Conservation (phyloP, 768 basidiomycete genomes). For the Neoboletus brunneissimus region DNA sequence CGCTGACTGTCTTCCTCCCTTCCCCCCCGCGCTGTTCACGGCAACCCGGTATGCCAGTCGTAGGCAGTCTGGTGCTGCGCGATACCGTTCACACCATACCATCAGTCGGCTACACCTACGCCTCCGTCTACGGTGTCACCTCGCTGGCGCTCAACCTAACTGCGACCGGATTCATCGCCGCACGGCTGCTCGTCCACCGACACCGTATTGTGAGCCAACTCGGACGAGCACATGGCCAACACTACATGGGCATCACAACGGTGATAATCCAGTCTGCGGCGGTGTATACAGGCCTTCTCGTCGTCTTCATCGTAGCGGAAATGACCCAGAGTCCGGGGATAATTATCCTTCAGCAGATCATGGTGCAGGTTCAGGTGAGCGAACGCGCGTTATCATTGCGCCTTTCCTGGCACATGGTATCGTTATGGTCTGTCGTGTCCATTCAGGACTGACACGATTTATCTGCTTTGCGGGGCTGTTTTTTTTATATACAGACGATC, state of each 20-base stretch:
- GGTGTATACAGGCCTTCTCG: constrained; percentile 40
- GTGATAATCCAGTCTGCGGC: constrained; percentile 46
- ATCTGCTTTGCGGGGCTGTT: background rate
- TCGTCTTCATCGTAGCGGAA: constrained; percentile 36
- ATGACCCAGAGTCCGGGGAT: constrained; percentile 36
- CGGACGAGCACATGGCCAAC: constrained; percentile 33
- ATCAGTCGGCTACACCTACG: constrained; percentile 7
- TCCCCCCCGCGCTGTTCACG: background rate
- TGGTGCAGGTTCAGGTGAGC: constrained; percentile 8
- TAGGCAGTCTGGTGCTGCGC: constrained; percentile 28
- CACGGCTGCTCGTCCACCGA: constrained; percentile 26
- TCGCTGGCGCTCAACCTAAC: constrained; percentile 31
- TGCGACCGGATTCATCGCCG: constrained; percentile 28
- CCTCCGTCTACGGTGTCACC: constrained; percentile 23
- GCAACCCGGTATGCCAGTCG: background rate
- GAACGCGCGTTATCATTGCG: background rate
- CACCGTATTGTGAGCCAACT: constrained; percentile 25
- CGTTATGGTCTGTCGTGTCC: background rate
- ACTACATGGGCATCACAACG: constrained; percentile 38
- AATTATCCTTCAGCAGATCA: constrained; percentile 35
- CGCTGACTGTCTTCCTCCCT: background rate
- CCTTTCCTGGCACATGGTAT: background rate
- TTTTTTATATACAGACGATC: constrained; percentile 30
- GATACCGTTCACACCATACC: background rate
- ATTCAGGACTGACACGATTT: background rate